Percentiles rank a stretch among this genome's conserved stretches.
These are phyloP conservation scores for Epichloe uncinata DNA, from an alignment of 2,329 filamentous ascomycete genomes.

Conservation along the genomic window DNA sequence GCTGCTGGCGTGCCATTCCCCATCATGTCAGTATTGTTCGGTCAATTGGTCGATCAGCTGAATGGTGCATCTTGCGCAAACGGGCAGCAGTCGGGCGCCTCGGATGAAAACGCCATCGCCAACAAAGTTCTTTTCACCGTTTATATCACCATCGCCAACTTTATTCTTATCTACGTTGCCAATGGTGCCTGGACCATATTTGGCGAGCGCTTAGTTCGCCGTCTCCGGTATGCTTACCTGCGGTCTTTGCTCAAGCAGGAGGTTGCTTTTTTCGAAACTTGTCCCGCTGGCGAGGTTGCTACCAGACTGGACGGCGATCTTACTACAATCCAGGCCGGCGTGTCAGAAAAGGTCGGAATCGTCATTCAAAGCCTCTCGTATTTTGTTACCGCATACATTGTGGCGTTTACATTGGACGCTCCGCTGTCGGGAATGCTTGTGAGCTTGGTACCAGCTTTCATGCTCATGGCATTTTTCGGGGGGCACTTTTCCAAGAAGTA, in stretches of 20 bases:
- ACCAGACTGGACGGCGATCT: constrained; percentile 46
- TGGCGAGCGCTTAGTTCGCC: constrained; percentile 42
- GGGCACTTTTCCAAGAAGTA: constrained; percentile 36
- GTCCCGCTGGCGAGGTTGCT: constrained; percentile 42
- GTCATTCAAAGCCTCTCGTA: constrained; percentile 33
- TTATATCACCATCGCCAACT: constrained; percentile 45
- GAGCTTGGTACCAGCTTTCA: constrained; percentile 40
- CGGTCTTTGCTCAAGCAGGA: constrained; percentile 41
- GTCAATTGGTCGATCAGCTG: constrained; percentile 39
- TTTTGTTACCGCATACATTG: constrained; percentile 39
- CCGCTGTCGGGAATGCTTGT: constrained; percentile 44
- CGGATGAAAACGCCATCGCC: constrained; percentile 25
- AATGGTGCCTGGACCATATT: constrained; percentile 44
- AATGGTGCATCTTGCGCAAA: constrained; percentile 25
- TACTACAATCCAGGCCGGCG: constrained; percentile 44
- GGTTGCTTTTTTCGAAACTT: constrained; percentile 41
- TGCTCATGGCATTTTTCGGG: constrained; percentile 39
- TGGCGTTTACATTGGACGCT: constrained; percentile 33
- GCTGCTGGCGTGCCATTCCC: constrained; percentile 36
- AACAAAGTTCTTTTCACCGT: constrained; percentile 41
- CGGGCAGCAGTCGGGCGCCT: constrained; percentile 6
- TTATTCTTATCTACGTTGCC: constrained; percentile 44
- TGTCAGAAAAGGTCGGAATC: constrained; percentile 50
- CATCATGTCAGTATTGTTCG: constrained; percentile 41
- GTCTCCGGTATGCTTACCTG: constrained; percentile 43